Conservation (phyloP, 2,329 filamentous ascomycete species). For the Fusarium sp. region DNA sequence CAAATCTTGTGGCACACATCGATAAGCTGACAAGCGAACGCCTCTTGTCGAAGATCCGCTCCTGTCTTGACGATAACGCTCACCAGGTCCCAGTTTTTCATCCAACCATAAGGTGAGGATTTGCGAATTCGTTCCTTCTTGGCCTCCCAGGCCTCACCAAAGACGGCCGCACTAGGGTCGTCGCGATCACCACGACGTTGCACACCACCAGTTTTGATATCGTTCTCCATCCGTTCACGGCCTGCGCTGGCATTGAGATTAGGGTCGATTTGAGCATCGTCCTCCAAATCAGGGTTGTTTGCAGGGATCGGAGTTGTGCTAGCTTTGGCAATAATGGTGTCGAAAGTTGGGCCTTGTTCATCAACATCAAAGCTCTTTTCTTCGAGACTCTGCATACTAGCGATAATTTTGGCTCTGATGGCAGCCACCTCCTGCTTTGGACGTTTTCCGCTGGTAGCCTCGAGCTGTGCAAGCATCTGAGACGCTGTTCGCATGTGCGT, state of each 20-base stretch:
- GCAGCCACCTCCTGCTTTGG: slow-evolving; percentile 84
- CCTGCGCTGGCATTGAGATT: slow-evolving; percentile 76
- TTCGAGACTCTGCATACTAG: slow-evolving; percentile 88
- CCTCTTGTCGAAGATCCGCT: slow-evolving; percentile 84
- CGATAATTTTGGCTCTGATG: slow-evolving; percentile 87
- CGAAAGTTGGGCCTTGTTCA: slow-evolving; percentile 80
- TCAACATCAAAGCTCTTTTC: slow-evolving; percentile 86
- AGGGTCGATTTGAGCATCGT: slow-evolving; percentile 63
- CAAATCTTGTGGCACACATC: slow-evolving; percentile 85
- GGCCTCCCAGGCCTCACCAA: slow-evolving; percentile 86
- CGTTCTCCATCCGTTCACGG: slow-evolving; percentile 88
- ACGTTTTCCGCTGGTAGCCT: slow-evolving; percentile 82
- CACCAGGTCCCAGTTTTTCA: slow-evolving; percentile 90
- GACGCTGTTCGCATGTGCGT: slow-evolving; percentile 90
- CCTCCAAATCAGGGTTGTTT: slow-evolving; percentile 64
- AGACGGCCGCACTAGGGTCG: slow-evolving; percentile 86
- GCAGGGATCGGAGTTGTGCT: slow-evolving; percentile 60
- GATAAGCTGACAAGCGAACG: slow-evolving; percentile 88
- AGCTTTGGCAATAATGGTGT: slow-evolving; percentile 82
- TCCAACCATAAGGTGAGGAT: slow-evolving; percentile 86
- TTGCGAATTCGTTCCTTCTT: slow-evolving; percentile 87
- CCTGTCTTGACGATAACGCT: slow-evolving; percentile 91
- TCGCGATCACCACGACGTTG: slow-evolving; percentile 85
- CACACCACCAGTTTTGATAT: slow-evolving; percentile 86
- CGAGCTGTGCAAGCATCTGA: slow-evolving; percentile 86